phyloP scores from a whole-genome alignment of 2,329 filamentous ascomycete species.

The Thielaviopsis euricoi region DNA sequence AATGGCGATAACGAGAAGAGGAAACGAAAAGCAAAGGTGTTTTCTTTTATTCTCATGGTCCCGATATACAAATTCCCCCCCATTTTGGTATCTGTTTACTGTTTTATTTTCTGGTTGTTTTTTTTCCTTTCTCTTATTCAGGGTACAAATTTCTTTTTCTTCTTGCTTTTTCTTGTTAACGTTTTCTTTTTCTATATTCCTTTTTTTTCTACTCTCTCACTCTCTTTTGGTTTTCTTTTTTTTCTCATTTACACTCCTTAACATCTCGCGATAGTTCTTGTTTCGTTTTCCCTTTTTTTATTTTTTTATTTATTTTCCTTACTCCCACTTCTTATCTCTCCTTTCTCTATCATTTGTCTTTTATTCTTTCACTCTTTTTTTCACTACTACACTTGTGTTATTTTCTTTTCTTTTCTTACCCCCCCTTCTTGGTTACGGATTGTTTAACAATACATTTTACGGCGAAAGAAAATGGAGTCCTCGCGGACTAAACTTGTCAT shows the following conservation, averaged over 20 bases:
- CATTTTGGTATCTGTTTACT: neutral
- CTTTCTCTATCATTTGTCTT: no score
- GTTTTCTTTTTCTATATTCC: neutral
- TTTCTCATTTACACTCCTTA: neutral
- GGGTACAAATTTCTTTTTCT: neutral
- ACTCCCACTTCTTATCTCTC: no score
- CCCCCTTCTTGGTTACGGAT: no score
- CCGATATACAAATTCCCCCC: neutral
- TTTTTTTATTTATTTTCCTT: no score
- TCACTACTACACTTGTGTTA: no score
- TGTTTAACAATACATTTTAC: neutral
- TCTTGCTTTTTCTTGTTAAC: neutral
- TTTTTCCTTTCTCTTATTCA: neutral
- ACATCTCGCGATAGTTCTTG: neutral
- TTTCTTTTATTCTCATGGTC: neutral
- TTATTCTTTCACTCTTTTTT: no score
- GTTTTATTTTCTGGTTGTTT: neutral
- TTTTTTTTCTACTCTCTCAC: neutral
- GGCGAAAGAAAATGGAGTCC: constrained; percentile 1
- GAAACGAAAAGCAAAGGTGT: neutral
- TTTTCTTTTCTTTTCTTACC: no score
- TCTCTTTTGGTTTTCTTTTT: neutral
- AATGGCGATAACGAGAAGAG: neutral
- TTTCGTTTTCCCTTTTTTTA: no score
- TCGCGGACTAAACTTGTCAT: neutral